Base-by-base conservation (phyloP, 495 filamentous ascomycete genomes). In the Coniosporium apollinis region DNA sequence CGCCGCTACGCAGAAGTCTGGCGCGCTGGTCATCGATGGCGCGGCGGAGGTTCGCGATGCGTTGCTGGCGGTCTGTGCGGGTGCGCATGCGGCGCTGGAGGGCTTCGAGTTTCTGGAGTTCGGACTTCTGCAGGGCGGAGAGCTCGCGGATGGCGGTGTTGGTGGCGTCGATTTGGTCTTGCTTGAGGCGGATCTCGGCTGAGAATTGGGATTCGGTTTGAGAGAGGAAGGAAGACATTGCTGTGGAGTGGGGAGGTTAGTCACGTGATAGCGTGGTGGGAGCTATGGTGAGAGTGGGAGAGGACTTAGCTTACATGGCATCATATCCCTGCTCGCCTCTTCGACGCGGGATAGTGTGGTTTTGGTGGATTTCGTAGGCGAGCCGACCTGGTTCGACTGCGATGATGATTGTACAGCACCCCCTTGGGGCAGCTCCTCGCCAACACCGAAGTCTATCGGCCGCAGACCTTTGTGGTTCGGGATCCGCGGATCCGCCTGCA, bases 391-490 rank as follows among this genome's bases (percentile, higher is more conserved):
- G 10, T 42, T 41, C 43, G 34, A 46, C 39, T 25, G 44, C n/a
- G n/a, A 34, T 31, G 44, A 36, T 15, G 39, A 36, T 37, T 43
- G 48, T 16, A 41, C 41, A 30, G 36, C 22, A 26, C 7, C 22
- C n/a, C 48, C 50, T 40, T 49, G n/a, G n/a, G n/a, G n/a, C n/a
- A n/a, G n/a, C n/a, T 74, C 65, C n/a, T 70, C 72, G 21, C 83
- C 84, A 15, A 97, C 80, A 6, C 89, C 89, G 58, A 94, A 96
- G 51, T 94, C 89, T 16, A 77, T 65, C 10, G 89, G 85, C 36
- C 79, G 67, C 8, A 94, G 66, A 15, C 86, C 86, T 19, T 82
- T 81, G 25, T 79, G 73, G 49, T 96, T 97, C 1, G 84, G 68
- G 47, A 97, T 86, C 26, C 74, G 68, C 15, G 84, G 73, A 56